A percentile compares a stretch with the other conserved stretches of the same genome.
Conservation (phyloP, 2,329 filamentous ascomycete species). For the Septoria petroselini region DNA sequence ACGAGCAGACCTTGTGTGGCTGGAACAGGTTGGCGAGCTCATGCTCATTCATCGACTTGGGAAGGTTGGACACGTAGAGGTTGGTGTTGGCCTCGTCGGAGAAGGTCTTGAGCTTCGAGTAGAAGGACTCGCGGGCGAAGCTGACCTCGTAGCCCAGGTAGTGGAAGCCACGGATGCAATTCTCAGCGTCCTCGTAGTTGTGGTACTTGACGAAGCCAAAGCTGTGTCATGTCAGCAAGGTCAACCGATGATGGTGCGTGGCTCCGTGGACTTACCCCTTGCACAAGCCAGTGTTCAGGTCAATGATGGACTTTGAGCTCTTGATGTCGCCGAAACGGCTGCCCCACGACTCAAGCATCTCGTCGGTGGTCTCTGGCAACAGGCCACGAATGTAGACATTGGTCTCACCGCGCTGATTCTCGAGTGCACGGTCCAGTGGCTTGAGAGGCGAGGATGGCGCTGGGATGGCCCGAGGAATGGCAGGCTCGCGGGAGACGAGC, state of each 20-base stretch:
- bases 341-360: conserved; percentile 78
- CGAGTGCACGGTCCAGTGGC: conserved; percentile 87
- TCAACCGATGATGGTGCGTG: conserved; percentile 5
- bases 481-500: conserved; percentile 64
- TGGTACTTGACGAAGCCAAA: conserved; percentile 98
- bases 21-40: conserved; percentile 75
- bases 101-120: conserved; percentile 91
- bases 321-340: conserved; percentile 88
- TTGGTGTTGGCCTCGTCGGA: conserved; percentile 88
- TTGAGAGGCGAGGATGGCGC: conserved; percentile 83
- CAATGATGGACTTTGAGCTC: conserved; percentile 98
- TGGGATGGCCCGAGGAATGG: conserved; percentile 83
- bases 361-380: conserved; percentile 90
- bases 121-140: conserved; percentile 98
- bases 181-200: conserved; percentile 82
- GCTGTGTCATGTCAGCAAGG: conserved; percentile 50
- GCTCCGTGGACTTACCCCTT: conserved; percentile 71
- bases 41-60: conserved; percentile 85
- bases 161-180: conserved; percentile 94
- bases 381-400: conserved; percentile 98
- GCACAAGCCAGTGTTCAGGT: conserved; percentile 86
- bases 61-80: conserved; percentile 95
- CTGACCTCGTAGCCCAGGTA: conserved; percentile 94
- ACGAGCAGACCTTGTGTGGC: conserved; percentile 80
- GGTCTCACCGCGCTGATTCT: conserved; percentile 91